Conservation (phyloP, 257 asterid genomes). For the Thymus mandschuricus region DNA sequence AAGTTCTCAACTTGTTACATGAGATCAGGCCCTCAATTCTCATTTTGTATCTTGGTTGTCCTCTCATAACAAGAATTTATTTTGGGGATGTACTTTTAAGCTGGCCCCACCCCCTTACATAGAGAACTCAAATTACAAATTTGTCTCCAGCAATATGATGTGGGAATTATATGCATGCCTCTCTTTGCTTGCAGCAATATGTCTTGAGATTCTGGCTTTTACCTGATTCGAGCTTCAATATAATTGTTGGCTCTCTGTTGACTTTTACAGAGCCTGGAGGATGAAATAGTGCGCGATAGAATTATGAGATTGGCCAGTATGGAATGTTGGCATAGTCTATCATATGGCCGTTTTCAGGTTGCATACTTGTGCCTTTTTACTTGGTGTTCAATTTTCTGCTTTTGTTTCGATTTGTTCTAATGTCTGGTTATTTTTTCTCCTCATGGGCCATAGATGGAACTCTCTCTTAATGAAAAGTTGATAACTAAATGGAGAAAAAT, state of each 20-base stretch:
- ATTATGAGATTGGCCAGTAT: constrained; percentile 84
- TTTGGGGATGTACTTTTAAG: neutral
- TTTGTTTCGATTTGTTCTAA: constrained; percentile 5
- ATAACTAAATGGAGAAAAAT: constrained; percentile 82
- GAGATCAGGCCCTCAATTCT: neutral
- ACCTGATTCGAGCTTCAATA: constrained; percentile 23
- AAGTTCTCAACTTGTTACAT: constrained; percentile 19
- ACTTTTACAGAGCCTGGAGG: constrained; percentile 82
- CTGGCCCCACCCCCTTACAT: neutral
- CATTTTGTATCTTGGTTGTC: constrained; percentile 12
- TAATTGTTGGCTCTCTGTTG: constrained; percentile 30
- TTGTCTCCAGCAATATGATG: constrained; percentile 3
- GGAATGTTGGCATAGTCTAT: constrained; percentile 95
- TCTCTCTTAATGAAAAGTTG: constrained; percentile 74
- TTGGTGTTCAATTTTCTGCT: neutral
- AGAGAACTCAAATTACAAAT: constrained; percentile 1
- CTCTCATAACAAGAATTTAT: neutral
- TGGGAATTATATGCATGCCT: neutral
- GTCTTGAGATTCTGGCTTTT: constrained; percentile 18
- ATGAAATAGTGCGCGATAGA: constrained; percentile 88
- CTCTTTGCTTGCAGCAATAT: constrained; percentile 19
- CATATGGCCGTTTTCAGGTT: constrained; percentile 95
- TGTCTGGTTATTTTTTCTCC: constrained; percentile 12
- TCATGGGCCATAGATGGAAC: constrained; percentile 68
- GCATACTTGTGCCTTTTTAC: constrained; percentile 16